phyloP scores from a whole-genome alignment of 305 asterid genomes.

The Lippia alba region DNA sequence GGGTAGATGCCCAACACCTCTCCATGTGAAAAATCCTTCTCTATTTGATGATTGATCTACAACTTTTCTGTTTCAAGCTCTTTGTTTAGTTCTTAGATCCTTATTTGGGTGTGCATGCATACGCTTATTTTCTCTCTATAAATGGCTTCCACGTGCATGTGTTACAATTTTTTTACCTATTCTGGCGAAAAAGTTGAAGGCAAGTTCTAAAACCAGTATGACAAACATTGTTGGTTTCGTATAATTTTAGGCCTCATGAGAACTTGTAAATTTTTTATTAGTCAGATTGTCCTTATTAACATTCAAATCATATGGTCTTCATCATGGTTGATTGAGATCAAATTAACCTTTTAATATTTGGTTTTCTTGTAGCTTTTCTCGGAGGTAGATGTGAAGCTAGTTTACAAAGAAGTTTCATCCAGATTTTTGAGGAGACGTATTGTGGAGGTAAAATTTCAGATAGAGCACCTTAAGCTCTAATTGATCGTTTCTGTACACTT shows the following conservation, averaged over 20 bases:
- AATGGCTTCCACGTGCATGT: not conserved
- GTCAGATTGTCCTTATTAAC: slow-evolving; percentile 17
- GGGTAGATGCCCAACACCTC: too few species aligned
- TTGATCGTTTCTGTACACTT: slow-evolving; percentile 20
- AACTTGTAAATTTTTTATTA: slow-evolving; percentile 21
- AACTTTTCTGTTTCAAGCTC: too few species aligned
- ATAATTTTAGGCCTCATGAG: slow-evolving; percentile 5
- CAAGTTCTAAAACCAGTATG: not conserved
- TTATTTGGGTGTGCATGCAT: slow-evolving; percentile 7
- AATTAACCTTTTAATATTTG: slow-evolving; percentile 15
- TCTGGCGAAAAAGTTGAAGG: not conserved
- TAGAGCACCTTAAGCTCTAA: slow-evolving; percentile 23
- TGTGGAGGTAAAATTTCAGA: slow-evolving; percentile 70
- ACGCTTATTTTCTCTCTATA: not conserved
- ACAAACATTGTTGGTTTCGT: slow-evolving; percentile 19
- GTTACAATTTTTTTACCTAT: not conserved
- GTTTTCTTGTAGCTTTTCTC: slow-evolving; percentile 63
- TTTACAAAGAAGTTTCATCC: slow-evolving; percentile 87
- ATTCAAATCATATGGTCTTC: slow-evolving; percentile 18
- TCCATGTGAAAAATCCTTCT: too few species aligned
- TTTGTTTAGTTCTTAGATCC: not conserved
- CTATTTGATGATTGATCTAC: too few species aligned
- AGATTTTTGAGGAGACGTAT: slow-evolving; percentile 84
- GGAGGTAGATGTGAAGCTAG: slow-evolving; percentile 96
- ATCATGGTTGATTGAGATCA: slow-evolving; percentile 16